A percentile compares a stretch with the other conserved stretches of the same genome.
These are phyloP conservation scores for Bolboschoenus planiculmis DNA, from an alignment of 176 grass and related monocot genomes.

Conservation along the genomic window DNA sequence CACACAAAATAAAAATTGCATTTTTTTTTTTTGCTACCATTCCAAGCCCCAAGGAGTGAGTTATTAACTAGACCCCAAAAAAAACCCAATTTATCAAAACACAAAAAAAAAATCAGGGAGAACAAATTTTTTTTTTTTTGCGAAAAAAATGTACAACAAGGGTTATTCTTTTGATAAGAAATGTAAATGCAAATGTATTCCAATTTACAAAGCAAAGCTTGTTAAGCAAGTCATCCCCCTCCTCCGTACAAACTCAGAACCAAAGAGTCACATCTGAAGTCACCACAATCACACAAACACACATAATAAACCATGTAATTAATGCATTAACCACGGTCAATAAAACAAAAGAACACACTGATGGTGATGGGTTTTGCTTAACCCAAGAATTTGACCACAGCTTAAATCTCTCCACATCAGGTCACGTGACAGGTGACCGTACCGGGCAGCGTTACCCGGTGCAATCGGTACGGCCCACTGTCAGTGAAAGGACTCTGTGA, in stretches of 20 bases:
- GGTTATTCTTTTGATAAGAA: background rate
- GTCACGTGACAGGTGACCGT: conserved; percentile 2
- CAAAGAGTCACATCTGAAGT: background rate
- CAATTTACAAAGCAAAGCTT: conserved; percentile 18
- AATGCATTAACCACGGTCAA: background rate
- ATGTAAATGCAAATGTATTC: background rate
- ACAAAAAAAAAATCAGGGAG: too few species aligned
- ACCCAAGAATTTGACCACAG: conserved; percentile 25
- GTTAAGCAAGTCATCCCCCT: background rate
- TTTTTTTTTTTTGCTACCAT: too few species aligned
- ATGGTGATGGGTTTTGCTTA: conserved; percentile 12
- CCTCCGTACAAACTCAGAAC: background rate
- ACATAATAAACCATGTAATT: background rate
- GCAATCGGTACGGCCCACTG: background rate
- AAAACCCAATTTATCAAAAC: too few species aligned
- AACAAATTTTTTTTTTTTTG: background rate
- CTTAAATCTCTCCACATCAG: background rate
- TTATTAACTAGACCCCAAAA: too few species aligned
- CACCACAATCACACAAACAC: background rate
- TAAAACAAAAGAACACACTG: background rate
- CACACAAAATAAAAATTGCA: background rate
- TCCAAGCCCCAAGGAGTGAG: too few species aligned
- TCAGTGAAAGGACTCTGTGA: conserved; percentile 17
- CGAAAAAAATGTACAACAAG: background rate
- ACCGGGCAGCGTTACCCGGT: background rate